These are phyloP conservation scores for Clonostachys chloroleuca DNA, from an alignment of 2,329 filamentous ascomycete species.

Conservation along the genomic window DNA sequence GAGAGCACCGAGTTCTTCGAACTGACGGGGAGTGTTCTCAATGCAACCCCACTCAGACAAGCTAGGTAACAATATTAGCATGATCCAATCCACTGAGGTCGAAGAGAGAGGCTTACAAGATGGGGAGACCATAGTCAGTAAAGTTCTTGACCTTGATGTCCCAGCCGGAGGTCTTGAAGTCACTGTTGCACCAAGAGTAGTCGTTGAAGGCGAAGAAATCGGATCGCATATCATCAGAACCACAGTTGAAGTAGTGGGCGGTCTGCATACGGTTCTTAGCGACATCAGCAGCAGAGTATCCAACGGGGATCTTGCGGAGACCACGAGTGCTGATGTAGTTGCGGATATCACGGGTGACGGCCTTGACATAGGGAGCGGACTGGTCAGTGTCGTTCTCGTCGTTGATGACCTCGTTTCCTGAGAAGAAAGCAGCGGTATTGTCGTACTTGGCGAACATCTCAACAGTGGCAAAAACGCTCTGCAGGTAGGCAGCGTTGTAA, in stretches of 20 bases:
- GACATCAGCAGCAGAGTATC: constrained; percentile 77
- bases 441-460: constrained; percentile 77
- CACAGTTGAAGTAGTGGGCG: constrained; percentile 92
- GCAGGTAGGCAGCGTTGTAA: constrained; percentile 85
- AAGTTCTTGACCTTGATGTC: constrained; percentile 85
- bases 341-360: constrained; percentile 72
- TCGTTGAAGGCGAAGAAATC: constrained; percentile 92
- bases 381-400: constrained; percentile 57
- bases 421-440: constrained; percentile 87
- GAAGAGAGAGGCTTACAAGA: constrained; percentile 52
- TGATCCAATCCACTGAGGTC: neutral
- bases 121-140: constrained; percentile 78
- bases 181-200: constrained; percentile 79
- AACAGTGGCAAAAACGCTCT: constrained; percentile 80
- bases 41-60: constrained; percentile 93
- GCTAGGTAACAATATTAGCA: constrained; percentile 19
- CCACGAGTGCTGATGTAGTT: constrained; percentile 60
- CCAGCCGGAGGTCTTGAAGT: constrained; percentile 73
- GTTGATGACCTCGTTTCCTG: constrained; percentile 78
- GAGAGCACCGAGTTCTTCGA: constrained; percentile 72
- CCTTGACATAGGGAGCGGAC: constrained; percentile 72
- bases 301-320: constrained; percentile 66
- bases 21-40: constrained; percentile 70
- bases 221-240: constrained; percentile 73
- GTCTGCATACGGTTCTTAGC: constrained; percentile 81